Evolutionary conservation across 2,329 filamentous ascomycete genomes (phyloP).

Genomic region (Fusarium xyrophilum): DNA sequence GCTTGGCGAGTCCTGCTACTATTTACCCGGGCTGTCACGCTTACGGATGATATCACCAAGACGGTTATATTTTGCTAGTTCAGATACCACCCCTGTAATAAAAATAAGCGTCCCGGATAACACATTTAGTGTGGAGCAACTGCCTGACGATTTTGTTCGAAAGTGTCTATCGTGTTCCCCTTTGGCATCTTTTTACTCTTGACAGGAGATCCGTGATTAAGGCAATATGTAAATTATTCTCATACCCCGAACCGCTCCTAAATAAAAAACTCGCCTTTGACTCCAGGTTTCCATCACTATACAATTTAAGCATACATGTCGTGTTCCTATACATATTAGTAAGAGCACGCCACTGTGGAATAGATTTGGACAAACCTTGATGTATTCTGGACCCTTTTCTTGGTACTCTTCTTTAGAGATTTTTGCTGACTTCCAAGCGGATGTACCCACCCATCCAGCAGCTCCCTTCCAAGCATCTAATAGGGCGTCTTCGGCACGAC

Average conservation of each 20-base stretch:
- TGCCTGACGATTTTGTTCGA: not conserved
- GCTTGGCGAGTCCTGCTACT: slow-evolving; percentile 2
- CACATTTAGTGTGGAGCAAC: not conserved
- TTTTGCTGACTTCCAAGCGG: slow-evolving; percentile 67
- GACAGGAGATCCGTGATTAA: slow-evolving; percentile 27
- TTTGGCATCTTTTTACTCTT: not conserved
- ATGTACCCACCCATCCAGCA: slow-evolving; percentile 77
- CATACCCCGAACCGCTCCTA: slow-evolving; percentile 28
- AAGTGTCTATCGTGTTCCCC: not conserved
- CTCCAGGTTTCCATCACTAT: slow-evolving; percentile 28
- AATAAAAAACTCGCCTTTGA: slow-evolving; percentile 35
- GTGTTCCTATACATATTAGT: slow-evolving; percentile 60
- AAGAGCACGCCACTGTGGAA: not conserved
- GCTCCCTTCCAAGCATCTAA: slow-evolving; percentile 95
- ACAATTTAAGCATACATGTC: slow-evolving; percentile 59
- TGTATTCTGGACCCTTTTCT: slow-evolving; percentile 92
- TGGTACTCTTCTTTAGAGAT: slow-evolving; percentile 83
- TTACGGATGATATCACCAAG: slow-evolving; percentile 2
- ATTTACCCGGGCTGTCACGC: not conserved
- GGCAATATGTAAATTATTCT: slow-evolving; percentile 15
- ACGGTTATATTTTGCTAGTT: not conserved
- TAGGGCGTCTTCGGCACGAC: slow-evolving; percentile 76
- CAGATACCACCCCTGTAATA: slow-evolving; percentile 1
- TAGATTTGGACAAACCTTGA: slow-evolving; percentile 69
- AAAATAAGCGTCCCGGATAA: not conserved